Evolutionary conservation across 805 yeast species (phyloP), one percentile per base, ranked within the genome.

Genomic region (Maudiozyma barnettii): DNA sequence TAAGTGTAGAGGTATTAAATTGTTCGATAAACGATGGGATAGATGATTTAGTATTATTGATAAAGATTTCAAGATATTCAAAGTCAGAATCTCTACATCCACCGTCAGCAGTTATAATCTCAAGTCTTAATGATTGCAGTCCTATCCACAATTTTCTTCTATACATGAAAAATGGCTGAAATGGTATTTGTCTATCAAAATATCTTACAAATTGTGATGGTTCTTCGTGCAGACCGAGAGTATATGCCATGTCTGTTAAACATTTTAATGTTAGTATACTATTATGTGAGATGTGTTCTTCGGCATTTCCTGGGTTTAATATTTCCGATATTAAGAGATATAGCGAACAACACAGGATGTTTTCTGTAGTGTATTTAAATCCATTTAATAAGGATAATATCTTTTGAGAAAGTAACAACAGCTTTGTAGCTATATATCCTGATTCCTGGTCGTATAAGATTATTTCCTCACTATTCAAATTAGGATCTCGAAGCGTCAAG

Each of bases 111-210:
- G 44, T 33, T 14, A 37, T 41, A 13, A 46, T 39, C 39, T 46
- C 44, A 9, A 46, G 29, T n/a, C 30, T 42, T n/a, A 49, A 22
- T n/a, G 44, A 46, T 38, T 49, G 51, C 9, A 49, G 23, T 10
- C 51, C 51, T 13, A 49, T 33, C 51, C 51, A 49, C 33, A 49
- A 22, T 40, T 48, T 48, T 21, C 53, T 36, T 43, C 53, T 43
- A 37, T 44, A 44, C 29, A 26, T 40, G 21, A 40, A 41, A 12
- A 37, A 41, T 7, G 45, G 22, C 13, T 36, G 35, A 21, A 16
- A 18, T 19, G 46, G 35, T 16, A 16, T 31, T 31, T 23, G 20
- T 26, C 46, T 38, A 31, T 31, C n/a, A 3, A 20, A 14, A 33
- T 48, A 48, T 26, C 51, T 38, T n/a, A 47, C 13, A 36, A 26